These are phyloP conservation scores for Yarrowia sp. DNA, from an alignment of 805 yeast genomes.

Conservation along the genomic window DNA sequence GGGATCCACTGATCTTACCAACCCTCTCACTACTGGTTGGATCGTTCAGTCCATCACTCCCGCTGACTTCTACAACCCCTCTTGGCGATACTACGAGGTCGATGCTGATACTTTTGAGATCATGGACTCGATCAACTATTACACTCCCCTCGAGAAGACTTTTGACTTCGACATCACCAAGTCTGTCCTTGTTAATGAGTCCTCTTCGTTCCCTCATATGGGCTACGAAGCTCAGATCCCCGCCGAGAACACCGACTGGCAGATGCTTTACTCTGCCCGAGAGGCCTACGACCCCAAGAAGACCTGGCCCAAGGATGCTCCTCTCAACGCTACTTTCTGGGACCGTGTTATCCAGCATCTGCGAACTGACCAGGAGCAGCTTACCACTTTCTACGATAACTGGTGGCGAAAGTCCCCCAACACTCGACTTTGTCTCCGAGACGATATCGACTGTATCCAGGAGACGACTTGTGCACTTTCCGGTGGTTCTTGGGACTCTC, in stretches of 20 bases:
- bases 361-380: neutral
- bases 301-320: slow-evolving; percentile 57
- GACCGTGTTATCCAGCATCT: slow-evolving; percentile 36
- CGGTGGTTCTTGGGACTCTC: neutral
- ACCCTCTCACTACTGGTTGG: slow-evolving; percentile 59
- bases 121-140: slow-evolving; percentile 58
- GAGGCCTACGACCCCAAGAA: slow-evolving; percentile 48
- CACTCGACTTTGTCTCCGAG: neutral
- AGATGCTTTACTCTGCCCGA: slow-evolving; percentile 50
- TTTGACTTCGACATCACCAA: slow-evolving; percentile 36
- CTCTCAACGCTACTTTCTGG: slow-evolving; percentile 72
- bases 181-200: neutral
- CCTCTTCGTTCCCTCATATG: neutral
- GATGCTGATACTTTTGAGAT: slow-evolving; percentile 59
- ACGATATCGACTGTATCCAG: neutral
- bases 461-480: neutral
- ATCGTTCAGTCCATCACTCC: slow-evolving; percentile 68
- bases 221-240: slow-evolving; percentile 28
- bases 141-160: slow-evolving; percentile 53
- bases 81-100: slow-evolving; percentile 70
- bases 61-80: slow-evolving; percentile 57
- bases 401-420: slow-evolving; percentile 6
- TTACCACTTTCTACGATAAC: neutral
- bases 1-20: slow-evolving; percentile 36
- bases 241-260: slow-evolving; percentile 54